A percentile compares a stretch with the other conserved stretches of the same genome.
Evolutionary conservation across 2,329 filamentous ascomycete species (phyloP).

Genomic region (Pyrenophora tritici-repentis): DNA sequence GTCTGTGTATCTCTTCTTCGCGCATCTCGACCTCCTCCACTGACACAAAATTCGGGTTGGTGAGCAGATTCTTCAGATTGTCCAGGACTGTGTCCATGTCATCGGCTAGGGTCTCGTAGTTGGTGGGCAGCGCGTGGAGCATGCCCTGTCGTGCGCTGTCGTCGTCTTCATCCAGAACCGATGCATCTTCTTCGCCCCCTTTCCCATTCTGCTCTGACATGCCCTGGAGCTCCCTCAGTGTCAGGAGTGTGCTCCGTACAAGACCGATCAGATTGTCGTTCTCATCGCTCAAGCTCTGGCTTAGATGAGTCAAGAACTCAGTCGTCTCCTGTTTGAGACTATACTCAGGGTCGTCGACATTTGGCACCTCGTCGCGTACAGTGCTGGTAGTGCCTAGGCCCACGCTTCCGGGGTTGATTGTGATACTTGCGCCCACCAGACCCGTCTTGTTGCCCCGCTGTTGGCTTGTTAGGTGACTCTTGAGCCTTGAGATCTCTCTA

Average conservation of each 20-base stretch:
- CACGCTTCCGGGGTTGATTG: constrained; percentile 48
- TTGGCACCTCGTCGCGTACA: constrained; percentile 61
- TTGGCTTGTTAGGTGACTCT: constrained; percentile 78
- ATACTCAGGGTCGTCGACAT: constrained; percentile 63
- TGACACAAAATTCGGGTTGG: constrained; percentile 94
- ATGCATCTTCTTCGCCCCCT: constrained; percentile 32
- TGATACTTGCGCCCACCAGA: constrained; percentile 55
- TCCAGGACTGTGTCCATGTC: constrained; percentile 80
- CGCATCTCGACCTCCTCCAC: constrained; percentile 92
- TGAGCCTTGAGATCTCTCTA: constrained; percentile 83
- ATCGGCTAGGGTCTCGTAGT: constrained; percentile 69
- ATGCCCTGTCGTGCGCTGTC: constrained; percentile 42
- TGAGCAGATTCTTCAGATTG: constrained; percentile 81
- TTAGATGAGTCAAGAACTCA: constrained; percentile 83
- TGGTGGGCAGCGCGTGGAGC: constrained; percentile 57
- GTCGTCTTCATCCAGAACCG: constrained; percentile 37
- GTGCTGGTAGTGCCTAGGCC: constrained; percentile 31
- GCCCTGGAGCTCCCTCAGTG: constrained; percentile 68
- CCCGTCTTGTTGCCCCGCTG: constrained; percentile 56
- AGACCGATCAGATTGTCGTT: constrained; percentile 81
- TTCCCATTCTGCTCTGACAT: constrained; percentile 48
- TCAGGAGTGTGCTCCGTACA: constrained; percentile 71
- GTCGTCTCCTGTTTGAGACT: constrained; percentile 86
- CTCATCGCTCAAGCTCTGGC: constrained; percentile 83
- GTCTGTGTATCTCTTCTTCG: constrained; percentile 83